A percentile compares a stretch with the other conserved stretches of the same genome.
phyloP scores from a whole-genome alignment of 2,329 filamentous ascomycete genomes.

The Fusarium sp. region DNA sequence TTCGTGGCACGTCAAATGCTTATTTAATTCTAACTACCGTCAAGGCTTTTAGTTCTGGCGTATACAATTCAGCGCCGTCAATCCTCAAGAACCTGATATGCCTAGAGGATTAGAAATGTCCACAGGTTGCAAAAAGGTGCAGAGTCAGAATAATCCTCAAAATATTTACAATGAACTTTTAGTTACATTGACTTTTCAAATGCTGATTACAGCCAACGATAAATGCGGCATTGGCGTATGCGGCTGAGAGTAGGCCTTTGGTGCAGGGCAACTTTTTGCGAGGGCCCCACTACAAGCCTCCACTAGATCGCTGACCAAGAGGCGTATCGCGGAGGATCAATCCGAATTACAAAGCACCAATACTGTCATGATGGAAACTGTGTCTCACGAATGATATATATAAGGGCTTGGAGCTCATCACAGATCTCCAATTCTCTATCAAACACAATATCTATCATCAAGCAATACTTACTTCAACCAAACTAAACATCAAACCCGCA shows the following conservation, averaged over 20 bases:
- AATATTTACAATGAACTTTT: too few relatives aligned
- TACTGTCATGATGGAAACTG: not conserved
- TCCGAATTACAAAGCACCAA: slow-evolving; percentile 5
- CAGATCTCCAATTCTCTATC: accelerated
- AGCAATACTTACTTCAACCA: not conserved
- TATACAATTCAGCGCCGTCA: not conserved
- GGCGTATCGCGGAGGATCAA: not conserved
- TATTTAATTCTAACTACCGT: too few relatives aligned
- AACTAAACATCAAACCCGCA: not conserved
- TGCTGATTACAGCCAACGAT: not conserved
- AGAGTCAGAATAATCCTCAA: too few relatives aligned
- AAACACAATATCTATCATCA: accelerated
- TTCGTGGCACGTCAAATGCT: too few relatives aligned
- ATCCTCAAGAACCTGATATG: not conserved
- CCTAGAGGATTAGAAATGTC: not conserved
- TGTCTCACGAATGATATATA: not conserved
- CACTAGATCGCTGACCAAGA: not conserved
- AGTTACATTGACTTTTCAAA: too few relatives aligned
- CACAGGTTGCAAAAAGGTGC: not conserved
- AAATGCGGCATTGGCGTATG: too few relatives aligned
- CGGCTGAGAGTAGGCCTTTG: accelerated
- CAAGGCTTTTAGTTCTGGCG: not conserved
- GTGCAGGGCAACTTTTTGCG: slow-evolving; percentile 16
- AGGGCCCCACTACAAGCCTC: not conserved
- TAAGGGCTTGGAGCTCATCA: not conserved